Evolutionary conservation across 352 stramenopile species (phyloP).

Genomic region (Lagenidium sp.): DNA sequence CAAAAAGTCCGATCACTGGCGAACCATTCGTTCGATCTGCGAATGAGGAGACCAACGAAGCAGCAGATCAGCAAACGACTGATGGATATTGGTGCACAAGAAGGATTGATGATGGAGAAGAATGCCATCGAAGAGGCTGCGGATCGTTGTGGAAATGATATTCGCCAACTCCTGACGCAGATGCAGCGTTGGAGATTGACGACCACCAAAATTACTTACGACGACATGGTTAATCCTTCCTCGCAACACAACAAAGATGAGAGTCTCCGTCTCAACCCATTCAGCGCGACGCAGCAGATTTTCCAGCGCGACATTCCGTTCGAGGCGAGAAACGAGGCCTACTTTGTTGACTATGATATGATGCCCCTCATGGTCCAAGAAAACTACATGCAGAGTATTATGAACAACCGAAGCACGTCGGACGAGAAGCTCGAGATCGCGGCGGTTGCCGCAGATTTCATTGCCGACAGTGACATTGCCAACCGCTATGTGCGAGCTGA

Average conservation of each 20-base stretch:
- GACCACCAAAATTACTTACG: constrained; percentile 76
- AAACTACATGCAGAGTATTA: constrained; percentile 81
- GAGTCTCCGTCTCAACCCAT: constrained; percentile 91
- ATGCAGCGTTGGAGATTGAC: constrained; percentile 95
- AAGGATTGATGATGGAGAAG: constrained; percentile 91
- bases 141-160: constrained; percentile 96
- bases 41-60: constrained; percentile 92
- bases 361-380: constrained; percentile 96
- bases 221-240: constrained; percentile 70
- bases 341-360: constrained; percentile 99
- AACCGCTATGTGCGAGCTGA: constrained; percentile 71
- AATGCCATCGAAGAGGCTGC: constrained; percentile 96
- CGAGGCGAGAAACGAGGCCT: constrained; percentile 91
- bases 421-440: constrained; percentile 77
- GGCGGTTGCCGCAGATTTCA: constrained; percentile 89
- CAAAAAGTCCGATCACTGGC: constrained; percentile 92
- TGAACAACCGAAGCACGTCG: constrained; percentile 53
- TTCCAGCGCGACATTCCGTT: constrained; percentile 80
- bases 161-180: constrained; percentile 95
- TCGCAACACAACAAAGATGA: constrained; percentile 89
- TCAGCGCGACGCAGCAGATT: constrained; percentile 92
- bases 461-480: constrained; percentile 79
- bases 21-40: constrained; percentile 98
- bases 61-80: constrained; percentile 88
- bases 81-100: constrained; percentile 84